Evolutionary conservation across 2,329 filamentous ascomycete genomes (phyloP).

Genomic region (Diaporthe citri): DNA sequence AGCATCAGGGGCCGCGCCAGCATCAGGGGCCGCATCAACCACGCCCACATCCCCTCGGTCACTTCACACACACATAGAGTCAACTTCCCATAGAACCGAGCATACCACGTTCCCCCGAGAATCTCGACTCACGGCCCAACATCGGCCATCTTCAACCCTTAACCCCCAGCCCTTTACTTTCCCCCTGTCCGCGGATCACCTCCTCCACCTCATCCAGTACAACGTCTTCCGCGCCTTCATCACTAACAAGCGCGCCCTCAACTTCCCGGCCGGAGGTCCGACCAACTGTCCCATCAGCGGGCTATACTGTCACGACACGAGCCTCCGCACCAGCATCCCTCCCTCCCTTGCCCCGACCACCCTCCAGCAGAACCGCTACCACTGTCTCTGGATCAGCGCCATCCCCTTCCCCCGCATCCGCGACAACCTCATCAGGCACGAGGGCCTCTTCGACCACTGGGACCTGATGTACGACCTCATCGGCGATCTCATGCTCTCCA

Average conservation of each 20-base stretch:
- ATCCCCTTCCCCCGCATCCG: not conserved
- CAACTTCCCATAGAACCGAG: not conserved
- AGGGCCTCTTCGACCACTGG: not conserved
- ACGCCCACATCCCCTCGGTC: not conserved
- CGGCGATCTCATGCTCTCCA: not conserved
- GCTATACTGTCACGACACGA: not conserved
- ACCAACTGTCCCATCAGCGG: not conserved
- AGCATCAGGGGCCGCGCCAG: not conserved
- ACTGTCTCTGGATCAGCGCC: not conserved
- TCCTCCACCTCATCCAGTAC: constrained; percentile 9
- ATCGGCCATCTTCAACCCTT: not conserved
- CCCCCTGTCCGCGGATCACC: constrained; percentile 3
- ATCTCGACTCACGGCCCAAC: not conserved
- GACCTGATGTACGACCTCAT: not conserved
- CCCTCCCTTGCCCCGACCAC: not conserved
- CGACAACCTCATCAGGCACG: not conserved
- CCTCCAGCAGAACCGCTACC: not conserved
- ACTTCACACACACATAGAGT: not conserved
- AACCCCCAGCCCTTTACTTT: not conserved
- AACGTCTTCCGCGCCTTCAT: not conserved
- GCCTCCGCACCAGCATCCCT: not conserved
- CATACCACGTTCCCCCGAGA: not conserved
- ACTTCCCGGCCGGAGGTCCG: not conserved
- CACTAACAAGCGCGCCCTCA: not conserved
- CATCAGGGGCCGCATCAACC: not conserved